A percentile compares a stretch with the other conserved stretches of the same genome.
Evolutionary conservation across 2,329 filamentous ascomycete genomes (phyloP).

Genomic region (Pseudophaeomoniella oleicola): DNA sequence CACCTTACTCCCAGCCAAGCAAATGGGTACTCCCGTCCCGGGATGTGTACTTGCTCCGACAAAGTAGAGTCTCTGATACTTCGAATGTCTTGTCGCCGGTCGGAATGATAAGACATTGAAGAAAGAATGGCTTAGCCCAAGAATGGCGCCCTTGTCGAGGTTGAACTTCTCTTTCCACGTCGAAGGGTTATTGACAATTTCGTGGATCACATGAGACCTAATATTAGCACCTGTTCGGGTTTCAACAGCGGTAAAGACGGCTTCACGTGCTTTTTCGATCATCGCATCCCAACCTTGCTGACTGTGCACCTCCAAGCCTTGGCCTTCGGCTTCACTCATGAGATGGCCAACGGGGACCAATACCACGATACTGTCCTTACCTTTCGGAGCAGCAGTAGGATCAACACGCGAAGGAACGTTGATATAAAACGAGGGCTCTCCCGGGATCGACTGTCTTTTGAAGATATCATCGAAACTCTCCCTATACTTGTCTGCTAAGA

Average conservation of each 20-base stretch:
- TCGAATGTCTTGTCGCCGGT: constrained; percentile 16
- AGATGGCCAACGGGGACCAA: constrained; percentile 61
- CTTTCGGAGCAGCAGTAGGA: constrained; percentile 48
- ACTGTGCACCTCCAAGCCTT: constrained; percentile 12
- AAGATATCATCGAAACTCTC: constrained; percentile 67
- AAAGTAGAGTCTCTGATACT: constrained; percentile 42
- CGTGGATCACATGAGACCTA: constrained; percentile 36
- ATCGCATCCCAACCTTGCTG: constrained; percentile 48
- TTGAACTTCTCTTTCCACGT: constrained; percentile 57
- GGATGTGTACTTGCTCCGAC: constrained; percentile 64
- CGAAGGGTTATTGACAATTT: constrained; percentile 50
- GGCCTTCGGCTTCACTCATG: constrained; percentile 17
- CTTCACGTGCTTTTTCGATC: constrained; percentile 41
- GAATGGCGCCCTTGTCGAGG: constrained; percentile 58
- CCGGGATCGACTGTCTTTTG: constrained; percentile 50
- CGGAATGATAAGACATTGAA: constrained; percentile 31
- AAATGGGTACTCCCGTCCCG: constrained; percentile 61
- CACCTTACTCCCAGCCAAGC: constrained; percentile 53
- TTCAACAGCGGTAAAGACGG: constrained; percentile 47
- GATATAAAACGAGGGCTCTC: constrained; percentile 60
- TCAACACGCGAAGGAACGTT: constrained; percentile 62
- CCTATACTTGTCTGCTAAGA: constrained; percentile 57
- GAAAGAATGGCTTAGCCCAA: constrained; percentile 58
- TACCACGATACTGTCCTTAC: constrained; percentile 52
- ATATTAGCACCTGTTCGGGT: constrained; percentile 44